Evolutionary conservation across 768 basidiomycete genomes (phyloP), one percentile per base, ranked within the genome.

Genomic region (Naganishia friedmannii): DNA sequence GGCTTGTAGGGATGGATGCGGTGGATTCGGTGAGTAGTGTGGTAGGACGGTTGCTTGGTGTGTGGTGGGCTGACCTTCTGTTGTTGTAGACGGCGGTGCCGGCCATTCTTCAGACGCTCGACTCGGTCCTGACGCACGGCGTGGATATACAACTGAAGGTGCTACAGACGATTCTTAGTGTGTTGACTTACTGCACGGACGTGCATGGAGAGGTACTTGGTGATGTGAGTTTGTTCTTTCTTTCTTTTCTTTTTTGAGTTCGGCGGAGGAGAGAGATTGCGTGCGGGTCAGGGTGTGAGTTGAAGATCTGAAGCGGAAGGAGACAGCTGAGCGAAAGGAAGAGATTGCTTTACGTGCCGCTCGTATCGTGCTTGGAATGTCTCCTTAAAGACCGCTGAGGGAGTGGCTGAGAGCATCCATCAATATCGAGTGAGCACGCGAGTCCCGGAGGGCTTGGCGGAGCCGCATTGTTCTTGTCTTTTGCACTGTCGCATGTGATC

Each of bases 71-170:
- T 9, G 17, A n/a, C 15, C 45, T 13, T 19, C n/a, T 45, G 48
- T 37, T n/a, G 15, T 53, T 53, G 21, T 87, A 89, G 79, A 87
- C 87, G 1, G 87, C 88, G 0, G 89, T 95, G 0, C 87, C 91
- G 0, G 80, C 87, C 42, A 90, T 97, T 65, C 86, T 98, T 74
- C 86, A 82, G 54, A 95, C 90, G 0, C 89, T 99, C 87, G 87
- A 85, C 69, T 89, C 91, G 72, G 92, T 92, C 21, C 88, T 95
- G 84, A 89, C 87, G 32, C 93, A 95, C 78, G 96, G 93, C 7
- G 94, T 98, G 34, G 96, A 99, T 78, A 96, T 97, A 31, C 96
- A 98, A 78, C 85, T 98, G 46, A 89, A 91, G 65, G 91, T 97
- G 31, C 84, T 98, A 0, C 94, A 97, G 79, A 94, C 92, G 0